phyloP scores from a whole-genome alignment of 108 stramenopile genomes.

The Nitzschia palea region DNA sequence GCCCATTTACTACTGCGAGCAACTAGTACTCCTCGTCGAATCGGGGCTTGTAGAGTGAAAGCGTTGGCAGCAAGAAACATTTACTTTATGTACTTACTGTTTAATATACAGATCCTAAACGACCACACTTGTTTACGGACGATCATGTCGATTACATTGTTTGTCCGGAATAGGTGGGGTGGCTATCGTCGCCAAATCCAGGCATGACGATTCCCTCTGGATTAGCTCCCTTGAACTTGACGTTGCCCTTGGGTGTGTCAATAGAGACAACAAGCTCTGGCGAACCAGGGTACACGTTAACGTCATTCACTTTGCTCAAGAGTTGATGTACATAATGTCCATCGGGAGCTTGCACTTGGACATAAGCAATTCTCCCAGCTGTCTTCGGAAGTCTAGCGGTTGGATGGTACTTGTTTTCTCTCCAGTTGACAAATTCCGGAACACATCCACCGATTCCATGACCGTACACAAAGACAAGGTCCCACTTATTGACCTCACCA shows the following conservation, averaged over 20 bases:
- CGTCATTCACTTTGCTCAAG: constrained; percentile 6
- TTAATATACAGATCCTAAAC: too few relatives aligned
- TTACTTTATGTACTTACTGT: too few relatives aligned
- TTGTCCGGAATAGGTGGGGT: constrained; percentile 20
- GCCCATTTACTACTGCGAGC: too few relatives aligned
- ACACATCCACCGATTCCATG: constrained; percentile 33
- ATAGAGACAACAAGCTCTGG: constrained; percentile 17
- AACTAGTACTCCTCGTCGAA: too few relatives aligned
- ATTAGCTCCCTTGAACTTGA: constrained; percentile 21
- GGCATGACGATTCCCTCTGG: constrained; percentile 33
- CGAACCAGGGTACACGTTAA: constrained; percentile 10
- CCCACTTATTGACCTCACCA: constrained; percentile 32
- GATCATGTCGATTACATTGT: constrained; percentile 5
- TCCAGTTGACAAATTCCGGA: constrained; percentile 31
- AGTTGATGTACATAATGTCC: constrained; percentile 20
- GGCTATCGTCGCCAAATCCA: constrained; percentile 24
- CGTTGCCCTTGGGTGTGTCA: constrained; percentile 23
- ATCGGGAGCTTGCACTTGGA: constrained; percentile 22
- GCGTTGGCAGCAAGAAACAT: too few relatives aligned
- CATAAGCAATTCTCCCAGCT: constrained; percentile 6
- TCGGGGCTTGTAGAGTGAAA: too few relatives aligned
- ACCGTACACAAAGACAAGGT: constrained; percentile 21
- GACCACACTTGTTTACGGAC: too few relatives aligned
- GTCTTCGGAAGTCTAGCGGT: constrained; percentile 16
- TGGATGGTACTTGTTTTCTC: constrained; percentile 22